phyloP scores from a whole-genome alignment of 1,284 basidiomycete genomes.

The Mycena sp. region DNA sequence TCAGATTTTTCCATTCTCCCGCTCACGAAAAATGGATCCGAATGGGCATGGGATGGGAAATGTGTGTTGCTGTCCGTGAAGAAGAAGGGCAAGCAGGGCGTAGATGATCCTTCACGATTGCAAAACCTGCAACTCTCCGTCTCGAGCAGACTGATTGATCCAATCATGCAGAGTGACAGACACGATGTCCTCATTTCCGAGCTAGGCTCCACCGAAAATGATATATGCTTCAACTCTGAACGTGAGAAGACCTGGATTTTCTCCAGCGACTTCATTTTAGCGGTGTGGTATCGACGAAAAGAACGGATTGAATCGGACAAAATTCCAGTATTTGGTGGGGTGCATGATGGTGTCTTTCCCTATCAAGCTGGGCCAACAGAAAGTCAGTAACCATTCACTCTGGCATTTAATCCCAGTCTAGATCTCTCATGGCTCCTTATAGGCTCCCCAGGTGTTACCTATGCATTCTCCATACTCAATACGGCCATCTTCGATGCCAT shows the following conservation, averaged over 20 bases:
- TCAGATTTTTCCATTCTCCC: constrained; percentile 8
- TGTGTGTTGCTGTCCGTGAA: constrained; percentile 1
- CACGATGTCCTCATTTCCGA: not conserved
- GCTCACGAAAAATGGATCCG: not conserved
- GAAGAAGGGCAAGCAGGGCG: not conserved
- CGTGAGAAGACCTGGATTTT: constrained; percentile 16
- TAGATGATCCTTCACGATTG: not conserved
- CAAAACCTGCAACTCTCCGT: constrained; percentile 6
- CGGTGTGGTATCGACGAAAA: not conserved
- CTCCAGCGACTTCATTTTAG: not conserved
- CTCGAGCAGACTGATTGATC: constrained; percentile 3
- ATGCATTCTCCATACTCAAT: too few relatives aligned
- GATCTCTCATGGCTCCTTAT: too few relatives aligned
- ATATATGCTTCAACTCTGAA: not conserved
- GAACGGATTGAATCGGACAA: not conserved
- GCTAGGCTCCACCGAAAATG: not conserved
- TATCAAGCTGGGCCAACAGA: too few relatives aligned
- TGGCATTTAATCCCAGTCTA: too few relatives aligned
- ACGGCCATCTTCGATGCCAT: too few relatives aligned
- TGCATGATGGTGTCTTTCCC: not conserved
- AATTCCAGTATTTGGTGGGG: not conserved
- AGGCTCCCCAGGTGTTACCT: too few relatives aligned
- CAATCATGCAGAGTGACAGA: not conserved
- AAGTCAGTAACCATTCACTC: too few relatives aligned
- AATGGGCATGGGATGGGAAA: constrained; percentile 3